Conservation (phyloP, 2,329 filamentous ascomycete species). For the Sporothrix phasma region DNA sequence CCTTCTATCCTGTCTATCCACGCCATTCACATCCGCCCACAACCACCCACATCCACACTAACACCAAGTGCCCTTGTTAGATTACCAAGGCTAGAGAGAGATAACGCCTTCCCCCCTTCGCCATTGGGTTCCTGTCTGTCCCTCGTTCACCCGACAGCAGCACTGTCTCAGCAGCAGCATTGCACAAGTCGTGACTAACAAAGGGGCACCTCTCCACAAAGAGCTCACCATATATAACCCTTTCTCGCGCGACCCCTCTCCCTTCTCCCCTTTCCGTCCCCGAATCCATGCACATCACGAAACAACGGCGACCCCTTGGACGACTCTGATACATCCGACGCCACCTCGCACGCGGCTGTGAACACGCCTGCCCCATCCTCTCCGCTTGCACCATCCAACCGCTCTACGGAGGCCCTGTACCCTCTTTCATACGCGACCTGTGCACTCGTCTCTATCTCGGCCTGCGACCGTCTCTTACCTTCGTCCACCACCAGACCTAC, state of each 20-base stretch:
- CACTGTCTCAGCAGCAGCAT: not conserved
- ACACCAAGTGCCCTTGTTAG: no score
- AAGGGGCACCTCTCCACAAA: not conserved
- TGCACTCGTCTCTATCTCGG: not conserved
- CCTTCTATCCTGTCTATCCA: no score
- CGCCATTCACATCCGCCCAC: not conserved
- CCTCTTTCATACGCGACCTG: not conserved
- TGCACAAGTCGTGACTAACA: not conserved
- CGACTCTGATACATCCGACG: no score
- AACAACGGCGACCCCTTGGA: not conserved
- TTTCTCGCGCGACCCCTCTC: not conserved
- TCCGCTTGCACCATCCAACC: not conserved
- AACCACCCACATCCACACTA: not conserved
- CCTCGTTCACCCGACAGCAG: conserved; percentile 1
- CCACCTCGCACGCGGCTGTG: not conserved
- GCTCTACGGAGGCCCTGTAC: no score
- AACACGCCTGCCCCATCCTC: not conserved
- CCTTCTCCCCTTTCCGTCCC: not conserved
- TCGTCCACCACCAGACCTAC: no score
- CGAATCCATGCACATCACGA: not conserved
- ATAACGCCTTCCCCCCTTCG: not conserved
- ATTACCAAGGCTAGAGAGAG: not conserved
- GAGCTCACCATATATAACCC: not conserved
- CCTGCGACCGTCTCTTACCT: not conserved
- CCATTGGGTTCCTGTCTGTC: not conserved